Percentiles rank a stretch among this genome's conserved stretches.
phyloP scores from a whole-genome alignment of 805 yeast species.

The Pichia thaimueangensis region DNA sequence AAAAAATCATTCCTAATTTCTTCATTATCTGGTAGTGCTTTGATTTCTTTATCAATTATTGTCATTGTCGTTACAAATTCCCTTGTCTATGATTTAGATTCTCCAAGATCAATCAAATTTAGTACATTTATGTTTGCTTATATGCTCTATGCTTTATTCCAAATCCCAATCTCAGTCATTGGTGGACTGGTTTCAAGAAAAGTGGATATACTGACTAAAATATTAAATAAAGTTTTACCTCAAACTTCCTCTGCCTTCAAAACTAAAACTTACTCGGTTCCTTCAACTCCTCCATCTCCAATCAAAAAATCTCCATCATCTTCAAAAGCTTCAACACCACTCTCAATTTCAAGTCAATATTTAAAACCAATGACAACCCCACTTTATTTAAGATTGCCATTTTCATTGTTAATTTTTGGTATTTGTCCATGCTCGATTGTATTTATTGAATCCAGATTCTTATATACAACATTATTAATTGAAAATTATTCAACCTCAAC shows the following conservation, averaged over 20 bases:
- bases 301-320: neutral
- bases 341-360: no score
- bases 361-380: slow-evolving; percentile 35
- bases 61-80: slow-evolving; percentile 53
- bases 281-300: neutral
- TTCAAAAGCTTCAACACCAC: neutral
- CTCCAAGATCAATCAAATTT: slow-evolving; percentile 73
- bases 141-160: slow-evolving; percentile 54
- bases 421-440: slow-evolving; percentile 71
- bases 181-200: slow-evolving; percentile 52
- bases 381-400: slow-evolving; percentile 25
- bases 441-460: slow-evolving; percentile 68
- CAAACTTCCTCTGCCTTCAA: slow-evolving; percentile 1
- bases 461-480: slow-evolving; percentile 72
- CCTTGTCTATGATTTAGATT: slow-evolving; percentile 69
- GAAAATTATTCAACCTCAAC: slow-evolving; percentile 50
- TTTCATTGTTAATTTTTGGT: slow-evolving; percentile 50
- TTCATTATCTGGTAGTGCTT: slow-evolving; percentile 41
- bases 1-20: slow-evolving; percentile 28
- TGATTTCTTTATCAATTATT: slow-evolving; percentile 42
- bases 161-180: slow-evolving; percentile 64
- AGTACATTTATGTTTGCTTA: slow-evolving; percentile 61
- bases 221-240: slow-evolving; percentile 20
- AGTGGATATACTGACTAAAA: slow-evolving; percentile 18
- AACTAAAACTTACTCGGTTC: no score